phyloP scores from a whole-genome alignment of 75 land plant genomes.

The Isoetes taiwanensis region DNA sequence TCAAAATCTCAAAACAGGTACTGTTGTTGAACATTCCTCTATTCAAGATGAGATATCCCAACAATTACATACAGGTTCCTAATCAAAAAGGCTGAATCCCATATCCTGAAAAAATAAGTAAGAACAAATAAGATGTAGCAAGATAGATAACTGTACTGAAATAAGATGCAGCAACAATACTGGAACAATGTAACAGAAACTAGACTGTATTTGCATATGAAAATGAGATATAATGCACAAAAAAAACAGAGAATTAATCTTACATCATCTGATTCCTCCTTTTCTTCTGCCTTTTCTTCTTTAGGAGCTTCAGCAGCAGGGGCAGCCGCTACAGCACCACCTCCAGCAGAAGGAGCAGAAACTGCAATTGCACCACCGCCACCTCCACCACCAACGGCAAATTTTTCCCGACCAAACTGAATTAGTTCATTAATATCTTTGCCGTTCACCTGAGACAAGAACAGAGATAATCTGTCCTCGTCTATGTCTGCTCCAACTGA shows the following conservation, averaged over 20 bases:
- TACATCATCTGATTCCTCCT: conserved; percentile 8
- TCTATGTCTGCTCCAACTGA: conserved; percentile 2
- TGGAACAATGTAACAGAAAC: too few relatives aligned
- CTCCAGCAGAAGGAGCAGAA: not conserved
- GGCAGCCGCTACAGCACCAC: not conserved
- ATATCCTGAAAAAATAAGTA: conserved; percentile 4
- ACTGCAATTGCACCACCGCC: not conserved
- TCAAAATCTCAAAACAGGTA: too few relatives aligned
- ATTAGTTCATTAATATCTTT: conserved; percentile 3
- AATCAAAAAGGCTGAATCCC: conserved; percentile 3
- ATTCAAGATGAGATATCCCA: too few relatives aligned
- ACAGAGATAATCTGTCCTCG: not conserved
- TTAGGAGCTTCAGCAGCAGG: not conserved
- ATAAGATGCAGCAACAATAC: too few relatives aligned
- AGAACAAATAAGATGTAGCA: too few relatives aligned
- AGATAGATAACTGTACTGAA: too few relatives aligned
- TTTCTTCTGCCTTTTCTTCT: not conserved
- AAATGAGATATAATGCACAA: not conserved
- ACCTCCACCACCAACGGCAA: not conserved
- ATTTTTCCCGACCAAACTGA: not conserved
- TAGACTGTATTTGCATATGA: too few relatives aligned
- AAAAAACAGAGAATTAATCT: not conserved
- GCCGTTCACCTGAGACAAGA: not conserved
- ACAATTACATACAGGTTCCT: too few relatives aligned
- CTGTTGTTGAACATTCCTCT: too few relatives aligned